These are phyloP conservation scores for Cornus controversa DNA, from an alignment of 148 eudicot species.

Conservation along the genomic window DNA sequence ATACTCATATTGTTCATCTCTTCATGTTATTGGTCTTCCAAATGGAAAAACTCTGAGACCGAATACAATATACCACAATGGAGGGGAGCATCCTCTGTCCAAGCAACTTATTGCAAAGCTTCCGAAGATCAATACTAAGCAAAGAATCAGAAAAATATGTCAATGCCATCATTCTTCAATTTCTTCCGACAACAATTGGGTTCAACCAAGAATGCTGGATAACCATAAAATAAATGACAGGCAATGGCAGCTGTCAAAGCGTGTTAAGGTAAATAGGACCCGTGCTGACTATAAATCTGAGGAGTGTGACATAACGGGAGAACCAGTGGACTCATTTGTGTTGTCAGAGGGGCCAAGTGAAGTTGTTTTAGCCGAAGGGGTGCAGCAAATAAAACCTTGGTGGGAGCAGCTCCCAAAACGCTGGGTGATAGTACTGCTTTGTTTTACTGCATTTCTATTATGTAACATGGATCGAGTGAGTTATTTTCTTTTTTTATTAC, in stretches of 20 bases:
- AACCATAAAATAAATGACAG: slow-evolving; percentile 31
- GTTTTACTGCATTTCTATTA: slow-evolving; percentile 72
- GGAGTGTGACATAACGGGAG: slow-evolving; percentile 68
- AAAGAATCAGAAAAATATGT: slow-evolving; percentile 38
- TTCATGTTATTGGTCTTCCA: slow-evolving; percentile 28
- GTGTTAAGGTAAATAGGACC: slow-evolving; percentile 29
- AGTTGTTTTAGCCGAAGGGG: slow-evolving; percentile 40
- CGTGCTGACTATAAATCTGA: slow-evolving; percentile 76
- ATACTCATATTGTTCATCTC: slow-evolving; percentile 36
- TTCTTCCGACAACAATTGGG: slow-evolving; percentile 31
- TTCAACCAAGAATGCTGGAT: slow-evolving; percentile 39
- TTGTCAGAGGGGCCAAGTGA: slow-evolving; percentile 56
- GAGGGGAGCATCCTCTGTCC: slow-evolving; percentile 19
- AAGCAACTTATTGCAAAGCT: slow-evolving; percentile 22
- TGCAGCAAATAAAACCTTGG: slow-evolving; percentile 41
- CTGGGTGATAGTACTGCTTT: slow-evolving; percentile 80
- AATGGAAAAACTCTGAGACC: slow-evolving; percentile 27
- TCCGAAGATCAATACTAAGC: slow-evolving; percentile 23
- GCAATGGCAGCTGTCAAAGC: slow-evolving; percentile 27
- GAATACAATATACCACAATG: slow-evolving; percentile 14
- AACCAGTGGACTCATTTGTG: slow-evolving; percentile 48
- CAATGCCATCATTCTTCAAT: slow-evolving; percentile 37
- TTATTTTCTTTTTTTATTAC: slow-evolving; percentile 16
- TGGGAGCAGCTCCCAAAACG: slow-evolving; percentile 81
- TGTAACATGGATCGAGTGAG: slow-evolving; percentile 99